These are phyloP conservation scores for Ustilaginoidea virens DNA, from an alignment of 2,329 filamentous ascomycete species.

Conservation along the genomic window DNA sequence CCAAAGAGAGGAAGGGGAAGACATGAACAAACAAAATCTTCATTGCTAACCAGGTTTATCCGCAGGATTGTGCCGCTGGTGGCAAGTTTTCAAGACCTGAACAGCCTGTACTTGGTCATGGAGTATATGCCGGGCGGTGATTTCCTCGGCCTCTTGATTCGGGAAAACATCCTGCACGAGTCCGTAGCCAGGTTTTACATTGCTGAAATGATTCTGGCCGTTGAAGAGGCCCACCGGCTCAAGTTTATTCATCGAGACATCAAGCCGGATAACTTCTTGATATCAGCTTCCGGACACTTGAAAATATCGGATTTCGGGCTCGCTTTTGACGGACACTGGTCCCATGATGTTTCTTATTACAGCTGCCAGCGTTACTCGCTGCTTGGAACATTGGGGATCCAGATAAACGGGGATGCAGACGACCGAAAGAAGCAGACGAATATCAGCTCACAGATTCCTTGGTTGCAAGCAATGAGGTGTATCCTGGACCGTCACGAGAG, in stretches of 20 bases:
- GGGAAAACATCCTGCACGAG: constrained; percentile 72
- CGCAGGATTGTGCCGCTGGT: constrained; percentile 70
- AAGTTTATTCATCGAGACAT: constrained; percentile 90
- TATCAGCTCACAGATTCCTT: constrained; percentile 18
- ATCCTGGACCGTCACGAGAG: constrained; percentile 18
- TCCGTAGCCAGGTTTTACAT: constrained; percentile 70
- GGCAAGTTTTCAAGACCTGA: constrained; percentile 74
- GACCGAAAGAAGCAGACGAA: constrained; percentile 42
- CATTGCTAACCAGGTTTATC: background rate
- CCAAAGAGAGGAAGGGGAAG: too few relatives aligned
- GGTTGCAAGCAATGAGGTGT: constrained; percentile 15
- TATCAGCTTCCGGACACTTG: constrained; percentile 73
- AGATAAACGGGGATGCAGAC: constrained; percentile 56
- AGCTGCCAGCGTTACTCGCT: constrained; percentile 68
- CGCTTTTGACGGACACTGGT: constrained; percentile 90
- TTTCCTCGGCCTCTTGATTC: constrained; percentile 73
- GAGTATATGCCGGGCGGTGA: constrained; percentile 97
- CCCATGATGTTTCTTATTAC: constrained; percentile 78
- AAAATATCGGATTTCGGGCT: constrained; percentile 96
- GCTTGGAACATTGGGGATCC: constrained; percentile 59
- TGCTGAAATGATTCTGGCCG: constrained; percentile 88
- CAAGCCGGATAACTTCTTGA: constrained; percentile 94
- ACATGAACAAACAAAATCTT: background rate
- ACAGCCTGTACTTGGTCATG: constrained; percentile 86
- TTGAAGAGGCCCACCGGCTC: constrained; percentile 81